phyloP scores from a whole-genome alignment of 2,329 filamentous ascomycete genomes.

The Byssothecium circinans region DNA sequence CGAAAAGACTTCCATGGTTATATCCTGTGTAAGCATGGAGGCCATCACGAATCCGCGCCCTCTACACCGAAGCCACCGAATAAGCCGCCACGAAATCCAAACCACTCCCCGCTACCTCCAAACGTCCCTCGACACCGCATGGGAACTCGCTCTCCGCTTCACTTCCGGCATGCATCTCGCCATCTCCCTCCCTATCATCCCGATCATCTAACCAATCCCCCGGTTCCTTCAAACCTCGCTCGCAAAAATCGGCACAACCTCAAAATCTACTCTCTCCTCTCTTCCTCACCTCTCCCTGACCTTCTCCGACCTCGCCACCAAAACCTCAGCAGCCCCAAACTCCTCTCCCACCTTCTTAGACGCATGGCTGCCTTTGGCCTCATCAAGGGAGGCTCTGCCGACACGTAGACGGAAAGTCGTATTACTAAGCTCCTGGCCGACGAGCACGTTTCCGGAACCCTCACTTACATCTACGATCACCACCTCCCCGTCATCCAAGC shows the following conservation, averaged over 20 bases:
- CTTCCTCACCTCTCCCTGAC: conserved; percentile 11
- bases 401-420: conserved; percentile 33
- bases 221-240: conserved; percentile 25
- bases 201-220: background rate
- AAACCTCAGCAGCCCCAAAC: conserved; percentile 26
- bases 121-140: conserved; percentile 26
- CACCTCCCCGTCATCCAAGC: conserved; percentile 24
- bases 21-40: no score
- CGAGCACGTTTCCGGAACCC: conserved; percentile 26
- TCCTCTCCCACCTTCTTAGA: conserved; percentile 38
- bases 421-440: conserved; percentile 32
- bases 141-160: conserved; percentile 24
- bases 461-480: conserved; percentile 26
- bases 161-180: conserved; percentile 13
- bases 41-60: conserved; percentile 21
- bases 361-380: conserved; percentile 36
- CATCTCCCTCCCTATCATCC: no score
- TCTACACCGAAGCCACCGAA: conserved; percentile 23
- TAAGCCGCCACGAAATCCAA: conserved; percentile 22
- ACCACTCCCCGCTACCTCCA: conserved; percentile 30
- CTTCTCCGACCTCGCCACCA: conserved; percentile 20
- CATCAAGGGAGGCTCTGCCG: conserved; percentile 30
- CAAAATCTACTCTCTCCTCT: conserved; percentile 21
- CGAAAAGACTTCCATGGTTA: no score
- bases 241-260: conserved; percentile 24